phyloP scores from a whole-genome alignment of 2,329 filamentous ascomycete species.

The Colletotrichum chrysophilum region DNA sequence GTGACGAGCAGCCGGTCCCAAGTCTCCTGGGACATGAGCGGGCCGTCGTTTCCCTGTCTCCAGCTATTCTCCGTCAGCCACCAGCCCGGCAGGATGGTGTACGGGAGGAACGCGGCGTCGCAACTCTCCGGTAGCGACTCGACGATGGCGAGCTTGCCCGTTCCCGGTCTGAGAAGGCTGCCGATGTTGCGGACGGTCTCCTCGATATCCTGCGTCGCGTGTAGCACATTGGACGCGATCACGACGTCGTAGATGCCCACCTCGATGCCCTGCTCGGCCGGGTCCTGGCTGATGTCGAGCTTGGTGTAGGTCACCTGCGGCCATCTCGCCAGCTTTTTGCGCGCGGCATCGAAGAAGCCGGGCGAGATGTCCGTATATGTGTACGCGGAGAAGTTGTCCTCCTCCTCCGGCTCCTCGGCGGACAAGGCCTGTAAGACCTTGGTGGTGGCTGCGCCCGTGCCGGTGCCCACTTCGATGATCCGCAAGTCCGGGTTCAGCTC shows the following conservation, averaged over 20 bases:
- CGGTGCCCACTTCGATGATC: slow-evolving; percentile 41
- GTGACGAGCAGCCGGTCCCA: slow-evolving; percentile 24
- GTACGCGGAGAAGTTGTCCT: slow-evolving; percentile 30
- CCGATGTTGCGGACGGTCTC: slow-evolving; percentile 22
- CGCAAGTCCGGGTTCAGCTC: slow-evolving; percentile 27
- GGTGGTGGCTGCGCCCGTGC: slow-evolving; percentile 43
- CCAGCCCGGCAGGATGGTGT: slow-evolving; percentile 37
- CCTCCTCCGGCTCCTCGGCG: not conserved
- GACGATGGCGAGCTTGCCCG: slow-evolving; percentile 28
- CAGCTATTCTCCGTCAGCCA: slow-evolving; percentile 29
- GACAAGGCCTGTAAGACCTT: slow-evolving; percentile 37
- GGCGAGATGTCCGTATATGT: slow-evolving; percentile 50
- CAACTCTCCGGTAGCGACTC: not conserved
- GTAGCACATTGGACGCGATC: slow-evolving; percentile 34
- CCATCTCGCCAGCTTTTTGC: slow-evolving; percentile 23
- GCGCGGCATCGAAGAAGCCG: slow-evolving; percentile 38
- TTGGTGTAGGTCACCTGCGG: slow-evolving; percentile 25
- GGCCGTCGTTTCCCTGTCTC: slow-evolving; percentile 5
- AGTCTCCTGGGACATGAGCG: slow-evolving; percentile 24
- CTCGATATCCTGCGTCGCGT: slow-evolving; percentile 31
- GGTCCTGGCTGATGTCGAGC: slow-evolving; percentile 35
- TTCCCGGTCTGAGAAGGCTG: slow-evolving; percentile 28
- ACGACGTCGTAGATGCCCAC: slow-evolving; percentile 37
- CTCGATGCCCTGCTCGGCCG: slow-evolving; percentile 35
- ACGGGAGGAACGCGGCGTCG: not conserved